Conservation (phyloP, 305 asterid species). For the Fraxinus ornus region DNA sequence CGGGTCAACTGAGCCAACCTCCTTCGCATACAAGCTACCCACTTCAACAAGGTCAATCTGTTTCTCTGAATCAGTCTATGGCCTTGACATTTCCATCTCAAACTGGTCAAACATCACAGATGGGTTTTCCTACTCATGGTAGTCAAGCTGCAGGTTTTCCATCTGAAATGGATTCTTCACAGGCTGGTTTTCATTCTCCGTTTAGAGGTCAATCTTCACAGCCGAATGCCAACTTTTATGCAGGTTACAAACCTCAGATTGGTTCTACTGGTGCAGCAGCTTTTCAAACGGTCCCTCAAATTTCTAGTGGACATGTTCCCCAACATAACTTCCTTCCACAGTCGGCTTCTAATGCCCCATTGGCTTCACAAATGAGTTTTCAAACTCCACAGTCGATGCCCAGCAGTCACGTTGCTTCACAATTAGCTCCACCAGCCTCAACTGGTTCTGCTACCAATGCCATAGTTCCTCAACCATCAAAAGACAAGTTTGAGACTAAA, state of each 20-base stretch:
- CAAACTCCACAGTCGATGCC: not conserved
- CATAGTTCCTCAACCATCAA: constrained; percentile 54
- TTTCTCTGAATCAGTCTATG: constrained; percentile 1
- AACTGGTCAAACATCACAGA: constrained; percentile 31
- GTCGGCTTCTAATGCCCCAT: not conserved
- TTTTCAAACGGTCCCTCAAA: constrained; percentile 45
- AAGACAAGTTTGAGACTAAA: constrained; percentile 81
- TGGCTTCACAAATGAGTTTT: not conserved
- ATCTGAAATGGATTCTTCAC: constrained; percentile 33
- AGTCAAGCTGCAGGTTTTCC: constrained; percentile 43
- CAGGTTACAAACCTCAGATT: constrained; percentile 46
- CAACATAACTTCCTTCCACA: constrained; percentile 33
- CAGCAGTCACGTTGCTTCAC: not conserved
- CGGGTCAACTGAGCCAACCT: constrained; percentile 44
- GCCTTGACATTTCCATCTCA: constrained; percentile 5
- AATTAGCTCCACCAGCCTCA: constrained; percentile 32
- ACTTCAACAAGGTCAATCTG: constrained; percentile 1
- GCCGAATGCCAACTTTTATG: constrained; percentile 50
- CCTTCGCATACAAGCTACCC: constrained; percentile 9
- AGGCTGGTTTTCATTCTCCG: constrained; percentile 27
- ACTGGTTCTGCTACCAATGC: constrained; percentile 36
- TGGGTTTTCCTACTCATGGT: constrained; percentile 53
- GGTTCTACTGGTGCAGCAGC: constrained; percentile 39
- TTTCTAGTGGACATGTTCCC: constrained; percentile 36
- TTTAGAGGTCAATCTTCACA: constrained; percentile 30